phyloP scores from a whole-genome alignment of 331 rosid species.

The Quercus lobata region DNA sequence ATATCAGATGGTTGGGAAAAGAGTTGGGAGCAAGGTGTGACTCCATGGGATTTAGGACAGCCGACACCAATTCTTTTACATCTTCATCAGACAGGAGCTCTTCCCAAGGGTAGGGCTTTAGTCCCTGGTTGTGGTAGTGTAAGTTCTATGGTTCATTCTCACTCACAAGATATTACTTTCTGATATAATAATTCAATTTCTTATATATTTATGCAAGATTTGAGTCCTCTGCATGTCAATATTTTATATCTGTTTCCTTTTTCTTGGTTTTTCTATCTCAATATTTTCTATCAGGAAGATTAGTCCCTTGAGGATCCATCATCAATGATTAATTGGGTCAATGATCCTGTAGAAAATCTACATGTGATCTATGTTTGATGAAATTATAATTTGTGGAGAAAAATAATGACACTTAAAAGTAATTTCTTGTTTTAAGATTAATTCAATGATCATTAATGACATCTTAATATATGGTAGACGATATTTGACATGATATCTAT shows the following conservation, averaged over 20 bases:
- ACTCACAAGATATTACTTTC: background rate
- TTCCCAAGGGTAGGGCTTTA: constrained; percentile 38
- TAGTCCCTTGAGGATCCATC: no score
- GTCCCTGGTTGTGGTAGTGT: constrained; percentile 48
- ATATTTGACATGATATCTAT: background rate
- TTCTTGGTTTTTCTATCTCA: no score
- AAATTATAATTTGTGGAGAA: background rate
- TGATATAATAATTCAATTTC: background rate
- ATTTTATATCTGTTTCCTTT: no score
- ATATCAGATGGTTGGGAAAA: constrained; percentile 34
- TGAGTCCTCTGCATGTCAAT: background rate
- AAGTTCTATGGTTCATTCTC: background rate
- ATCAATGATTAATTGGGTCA: no score
- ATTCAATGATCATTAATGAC: background rate
- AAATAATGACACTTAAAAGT: background rate
- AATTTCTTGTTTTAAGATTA: background rate
- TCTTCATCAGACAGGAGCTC: constrained; percentile 28
- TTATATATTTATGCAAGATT: background rate
- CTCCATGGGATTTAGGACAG: constrained; percentile 42
- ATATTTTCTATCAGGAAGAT: no score
- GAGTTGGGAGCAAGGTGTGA: constrained; percentile 43
- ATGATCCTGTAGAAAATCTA: background rate
- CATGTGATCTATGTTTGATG: background rate
- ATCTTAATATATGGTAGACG: background rate
- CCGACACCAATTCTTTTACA: constrained; percentile 33